Base-by-base conservation (phyloP, 495 filamentous ascomycete species). In the Podospora anserina region DNA sequence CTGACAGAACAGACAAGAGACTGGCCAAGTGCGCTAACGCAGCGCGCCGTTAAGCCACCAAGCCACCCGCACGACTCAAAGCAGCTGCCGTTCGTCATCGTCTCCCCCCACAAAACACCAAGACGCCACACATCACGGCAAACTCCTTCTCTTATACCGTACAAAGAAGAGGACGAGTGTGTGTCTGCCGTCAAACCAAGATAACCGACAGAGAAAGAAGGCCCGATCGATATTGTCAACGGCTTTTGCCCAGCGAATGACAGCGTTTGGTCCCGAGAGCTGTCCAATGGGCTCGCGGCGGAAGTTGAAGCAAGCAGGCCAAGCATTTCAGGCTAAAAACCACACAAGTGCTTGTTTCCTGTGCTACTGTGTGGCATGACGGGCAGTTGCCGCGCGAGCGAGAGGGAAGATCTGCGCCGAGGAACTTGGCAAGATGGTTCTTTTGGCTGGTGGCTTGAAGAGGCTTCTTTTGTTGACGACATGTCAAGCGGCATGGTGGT, bases 251-350 rank as follows among this genome's bases (percentile, higher is more conserved):
- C 61, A 16, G 28, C 27, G 61, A 28, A 63, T 34, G 30, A 19
- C 32, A 63, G 32, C 13, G 5, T 18, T 11, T 27, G 5, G 11
- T 7, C 9, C 27, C 6, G 23, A 5, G 30, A n/a, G 55, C 23
- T 20, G 55, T 58, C 55, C 69, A 74, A 69, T 71, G 39, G 30
- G 61, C 56, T 49, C 16, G 0, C 9, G 61, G 32, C 69, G 67
- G 67, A 62, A 58, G 27, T 26, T 58, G 55, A 59, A 63, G 32
- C 19, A 64, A 63, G 70, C 55, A 15, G 67, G n/a, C 55, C n/a
- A 58, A 26, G 55, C n/a, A 58, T 20, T 71, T 74, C 65, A 74
- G 72, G 61, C 72, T 74, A 68, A 71, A 69, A 69, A 66, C 69
- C 54, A 15, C 28, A 49, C 54, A 20, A 64, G 62, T 65, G 63